Conservation (phyloP, 2,329 filamentous ascomycete species). For the Endocalyx cinctus region DNA sequence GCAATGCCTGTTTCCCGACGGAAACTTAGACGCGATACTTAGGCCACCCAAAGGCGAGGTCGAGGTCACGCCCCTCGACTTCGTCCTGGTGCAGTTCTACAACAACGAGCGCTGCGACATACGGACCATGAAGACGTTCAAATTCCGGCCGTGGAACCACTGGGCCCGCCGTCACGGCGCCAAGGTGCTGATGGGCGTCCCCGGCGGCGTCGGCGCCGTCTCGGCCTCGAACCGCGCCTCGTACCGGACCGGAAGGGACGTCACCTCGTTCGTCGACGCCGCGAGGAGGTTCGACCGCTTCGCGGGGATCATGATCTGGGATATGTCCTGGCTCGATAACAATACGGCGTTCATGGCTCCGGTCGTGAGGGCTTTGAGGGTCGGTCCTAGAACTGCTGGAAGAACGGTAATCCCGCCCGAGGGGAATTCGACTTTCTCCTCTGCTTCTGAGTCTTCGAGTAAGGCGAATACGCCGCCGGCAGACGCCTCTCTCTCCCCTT, state of each 20-base stretch:
- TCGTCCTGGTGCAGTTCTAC: constrained; percentile 60
- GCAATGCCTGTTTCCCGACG: constrained; percentile 56
- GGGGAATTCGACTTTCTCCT: no score
- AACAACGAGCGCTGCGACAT: constrained; percentile 60
- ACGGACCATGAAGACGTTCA: constrained; percentile 50
- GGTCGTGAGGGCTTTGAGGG: no score
- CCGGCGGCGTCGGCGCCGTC: constrained; percentile 48
- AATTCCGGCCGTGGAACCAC: constrained; percentile 57
- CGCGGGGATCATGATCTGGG: constrained; percentile 64
- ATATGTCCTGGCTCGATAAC: constrained; percentile 38
- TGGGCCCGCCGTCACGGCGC: constrained; percentile 57
- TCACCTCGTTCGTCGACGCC: constrained; percentile 48
- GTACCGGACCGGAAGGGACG: no score
- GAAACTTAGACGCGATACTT: no score
- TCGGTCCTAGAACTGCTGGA: no score
- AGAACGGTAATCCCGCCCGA: no score
- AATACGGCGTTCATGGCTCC: no score
- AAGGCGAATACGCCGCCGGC: no score
- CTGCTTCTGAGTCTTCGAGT: no score
- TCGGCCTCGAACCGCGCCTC: constrained; percentile 33
- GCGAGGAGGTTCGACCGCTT: constrained; percentile 51
- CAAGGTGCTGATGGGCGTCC: constrained; percentile 58
- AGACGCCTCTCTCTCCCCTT: no score
- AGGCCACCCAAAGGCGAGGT: constrained; percentile 37
- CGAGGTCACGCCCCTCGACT: constrained; percentile 49